Base-by-base conservation (phyloP, 495 filamentous ascomycete species). In the Penicillium chermesinum region DNA sequence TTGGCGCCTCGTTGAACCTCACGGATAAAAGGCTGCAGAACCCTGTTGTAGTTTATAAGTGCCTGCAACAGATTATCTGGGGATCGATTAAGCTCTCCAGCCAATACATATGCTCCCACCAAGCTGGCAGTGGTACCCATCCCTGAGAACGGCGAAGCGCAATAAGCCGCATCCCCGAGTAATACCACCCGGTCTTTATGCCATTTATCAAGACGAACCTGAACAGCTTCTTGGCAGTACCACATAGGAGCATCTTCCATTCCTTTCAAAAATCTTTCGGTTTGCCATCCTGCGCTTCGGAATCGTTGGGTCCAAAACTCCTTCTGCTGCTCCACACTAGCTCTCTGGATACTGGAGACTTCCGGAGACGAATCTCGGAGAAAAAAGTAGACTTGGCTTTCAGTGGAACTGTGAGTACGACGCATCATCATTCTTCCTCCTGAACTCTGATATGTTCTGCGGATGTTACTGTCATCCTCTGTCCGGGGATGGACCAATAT, bases 81-180 rank as follows among this genome's bases (percentile, higher is more conserved):
- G 25, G 53, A 35, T 1, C 48, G 50, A 33, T 42, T 57, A 20
- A 81, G 69, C 57, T 81, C 77, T 17, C 76, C 77, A 8, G 78
- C 78, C 5, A 82, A 64, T 9, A 78, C 49, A 50, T 80, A 80
- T 0, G 76, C 76, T 5, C 77, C 77, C 1, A 75, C 64, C 0
- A 80, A 54, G 16, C 65, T 54, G 2, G 50, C 48, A 0, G 73
- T 70, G 0, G 75, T 78, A 0, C 77, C 78, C 70, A 78, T 72
- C 2, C 74, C 77, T 18, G 63, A 76, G 13, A 68, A 63, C 0
- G 71, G 65, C 14, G 70, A 66, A 5, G 76, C 67, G 48, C 75
- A 77, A 42, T 78, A 68, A 3, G 65, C 80, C 2, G 81, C 74
- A 57, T 84, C 81, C 1, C 77, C 81, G 9, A 83, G 34, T 8